These are phyloP conservation scores for Naganishia randhawae DNA, from an alignment of 768 basidiomycete species.

Conservation along the genomic window DNA sequence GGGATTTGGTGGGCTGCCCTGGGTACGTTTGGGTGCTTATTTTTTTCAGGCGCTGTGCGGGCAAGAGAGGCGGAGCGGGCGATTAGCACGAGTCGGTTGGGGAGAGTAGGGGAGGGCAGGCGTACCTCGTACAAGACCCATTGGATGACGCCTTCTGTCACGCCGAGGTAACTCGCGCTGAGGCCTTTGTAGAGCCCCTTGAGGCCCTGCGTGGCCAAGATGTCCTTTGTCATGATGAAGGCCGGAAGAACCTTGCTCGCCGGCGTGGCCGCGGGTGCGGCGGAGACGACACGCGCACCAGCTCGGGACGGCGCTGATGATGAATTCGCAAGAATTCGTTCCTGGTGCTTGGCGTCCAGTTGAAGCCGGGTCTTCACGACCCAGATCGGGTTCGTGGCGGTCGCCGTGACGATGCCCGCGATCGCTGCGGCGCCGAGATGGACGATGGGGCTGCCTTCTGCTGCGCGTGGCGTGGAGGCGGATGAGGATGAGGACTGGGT, in stretches of 20 bases:
- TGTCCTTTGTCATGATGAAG: slow-evolving; percentile 59
- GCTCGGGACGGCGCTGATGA: slow-evolving; percentile 31
- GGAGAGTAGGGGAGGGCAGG: not conserved
- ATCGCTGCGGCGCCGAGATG: slow-evolving; percentile 80
- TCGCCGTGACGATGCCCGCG: slow-evolving; percentile 73
- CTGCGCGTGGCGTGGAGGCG: no score
- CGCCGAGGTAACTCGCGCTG: slow-evolving; percentile 89
- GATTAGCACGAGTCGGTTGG: not conserved
- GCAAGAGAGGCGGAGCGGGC: not conserved
- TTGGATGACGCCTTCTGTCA: slow-evolving; percentile 92
- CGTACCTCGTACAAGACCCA: slow-evolving; percentile 85
- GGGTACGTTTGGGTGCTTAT: slow-evolving; percentile 50
- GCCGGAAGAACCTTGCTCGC: slow-evolving; percentile 33
- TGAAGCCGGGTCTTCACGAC: slow-evolving; percentile 97
- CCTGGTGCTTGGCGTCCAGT: slow-evolving; percentile 53
- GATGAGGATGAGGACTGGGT: slow-evolving; percentile 51
- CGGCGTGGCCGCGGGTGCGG: slow-evolving; percentile 5
- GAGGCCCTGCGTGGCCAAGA: slow-evolving; percentile 74
- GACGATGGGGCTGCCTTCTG: slow-evolving; percentile 72
- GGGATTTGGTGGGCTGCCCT: slow-evolving; percentile 29
- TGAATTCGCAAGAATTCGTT: slow-evolving; percentile 33
- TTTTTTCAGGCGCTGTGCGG: slow-evolving; percentile 63
- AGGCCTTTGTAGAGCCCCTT: slow-evolving; percentile 91
- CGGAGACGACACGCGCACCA: not conserved
- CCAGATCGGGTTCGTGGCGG: slow-evolving; percentile 97